These are phyloP conservation scores for Nymphaea colorata DNA, from an alignment of 164 flowering plant genomes.

Conservation along the genomic window DNA sequence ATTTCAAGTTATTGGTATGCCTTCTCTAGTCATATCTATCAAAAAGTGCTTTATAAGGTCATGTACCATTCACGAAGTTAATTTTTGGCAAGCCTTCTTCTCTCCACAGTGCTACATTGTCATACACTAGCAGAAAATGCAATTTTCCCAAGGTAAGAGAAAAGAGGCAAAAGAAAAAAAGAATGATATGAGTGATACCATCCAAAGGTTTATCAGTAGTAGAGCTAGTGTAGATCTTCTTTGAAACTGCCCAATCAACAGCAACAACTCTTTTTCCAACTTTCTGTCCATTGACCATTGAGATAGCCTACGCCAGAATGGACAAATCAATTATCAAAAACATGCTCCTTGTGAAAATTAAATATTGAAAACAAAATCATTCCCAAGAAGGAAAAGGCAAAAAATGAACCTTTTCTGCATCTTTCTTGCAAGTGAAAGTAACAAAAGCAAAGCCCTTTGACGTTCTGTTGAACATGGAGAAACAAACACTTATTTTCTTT, in stretches of 20 bases:
- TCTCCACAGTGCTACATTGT: too few relatives aligned
- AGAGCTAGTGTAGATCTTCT: conserved; percentile 35
- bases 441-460: conserved; percentile 93
- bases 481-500: too few relatives aligned
- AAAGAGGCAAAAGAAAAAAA: too few relatives aligned
- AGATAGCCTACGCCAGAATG: conserved; percentile 51
- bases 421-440: conserved; percentile 78
- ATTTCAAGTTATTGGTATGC: too few relatives aligned
- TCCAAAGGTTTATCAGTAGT: too few relatives aligned
- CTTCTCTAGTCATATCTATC: too few relatives aligned
- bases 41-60: too few relatives aligned
- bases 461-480: conserved; percentile 25
- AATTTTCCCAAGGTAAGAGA: too few relatives aligned
- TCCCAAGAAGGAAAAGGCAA: background rate
- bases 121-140: too few relatives aligned
- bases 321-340: background rate
- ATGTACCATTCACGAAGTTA: too few relatives aligned
- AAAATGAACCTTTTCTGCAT: conserved; percentile 69
- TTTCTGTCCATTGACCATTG: conserved; percentile 60
- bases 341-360: background rate
- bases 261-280: conserved; percentile 76
- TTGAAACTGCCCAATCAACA: conserved; percentile 97
- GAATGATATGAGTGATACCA: too few relatives aligned
- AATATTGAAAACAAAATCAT: background rate
- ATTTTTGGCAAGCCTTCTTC: too few relatives aligned